Conservation (phyloP, 176 grass and related monocot genomes). For the Cenchrus americanus region DNA sequence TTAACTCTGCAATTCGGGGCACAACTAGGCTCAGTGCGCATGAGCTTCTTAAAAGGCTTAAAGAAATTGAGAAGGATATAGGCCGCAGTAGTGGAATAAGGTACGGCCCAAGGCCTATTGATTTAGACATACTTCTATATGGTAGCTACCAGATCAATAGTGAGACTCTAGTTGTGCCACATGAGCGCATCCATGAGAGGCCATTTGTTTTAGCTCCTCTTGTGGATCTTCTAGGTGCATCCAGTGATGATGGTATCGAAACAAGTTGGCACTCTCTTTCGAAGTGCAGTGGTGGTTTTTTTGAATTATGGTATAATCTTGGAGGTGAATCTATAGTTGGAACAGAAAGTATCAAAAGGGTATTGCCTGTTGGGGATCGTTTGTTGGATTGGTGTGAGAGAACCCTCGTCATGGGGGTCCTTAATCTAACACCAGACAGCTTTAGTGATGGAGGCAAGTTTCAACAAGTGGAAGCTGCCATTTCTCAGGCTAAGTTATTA, state of each 20-base stretch:
- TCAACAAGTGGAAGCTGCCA: slow-evolving; percentile 54
- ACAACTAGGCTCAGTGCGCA: slow-evolving; percentile 76
- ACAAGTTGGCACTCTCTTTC: slow-evolving; percentile 79
- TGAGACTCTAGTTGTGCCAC: slow-evolving; percentile 75
- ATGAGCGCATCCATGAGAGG: slow-evolving; percentile 86
- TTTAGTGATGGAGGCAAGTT: slow-evolving; percentile 97
- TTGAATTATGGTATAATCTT: slow-evolving; percentile 76
- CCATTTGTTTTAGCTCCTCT: slow-evolving; percentile 90
- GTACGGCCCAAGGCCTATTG: slow-evolving; percentile 87
- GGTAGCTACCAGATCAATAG: slow-evolving; percentile 56
- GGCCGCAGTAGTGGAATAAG: slow-evolving; percentile 67
- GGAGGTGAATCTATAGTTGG: slow-evolving; percentile 82
- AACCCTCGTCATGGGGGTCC: slow-evolving; percentile 85
- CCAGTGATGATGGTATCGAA: slow-evolving; percentile 47
- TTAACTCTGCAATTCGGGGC: slow-evolving; percentile 86
- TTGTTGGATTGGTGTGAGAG: slow-evolving; percentile 75
- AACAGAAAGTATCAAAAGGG: slow-evolving; percentile 71
- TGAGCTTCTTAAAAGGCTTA: slow-evolving; percentile 69
- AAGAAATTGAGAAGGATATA: slow-evolving; percentile 80
- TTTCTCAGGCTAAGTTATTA: slow-evolving; percentile 68
- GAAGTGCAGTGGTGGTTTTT: slow-evolving; percentile 58
- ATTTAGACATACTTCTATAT: slow-evolving; percentile 92
- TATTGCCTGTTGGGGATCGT: slow-evolving; percentile 60
- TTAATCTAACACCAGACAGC: slow-evolving; percentile 92
- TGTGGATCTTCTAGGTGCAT: slow-evolving; percentile 72